A percentile compares a stretch with the other conserved stretches of the same genome.
Conservation (phyloP, 2,329 filamentous ascomycete genomes). For the Tympanopsis confertula region DNA sequence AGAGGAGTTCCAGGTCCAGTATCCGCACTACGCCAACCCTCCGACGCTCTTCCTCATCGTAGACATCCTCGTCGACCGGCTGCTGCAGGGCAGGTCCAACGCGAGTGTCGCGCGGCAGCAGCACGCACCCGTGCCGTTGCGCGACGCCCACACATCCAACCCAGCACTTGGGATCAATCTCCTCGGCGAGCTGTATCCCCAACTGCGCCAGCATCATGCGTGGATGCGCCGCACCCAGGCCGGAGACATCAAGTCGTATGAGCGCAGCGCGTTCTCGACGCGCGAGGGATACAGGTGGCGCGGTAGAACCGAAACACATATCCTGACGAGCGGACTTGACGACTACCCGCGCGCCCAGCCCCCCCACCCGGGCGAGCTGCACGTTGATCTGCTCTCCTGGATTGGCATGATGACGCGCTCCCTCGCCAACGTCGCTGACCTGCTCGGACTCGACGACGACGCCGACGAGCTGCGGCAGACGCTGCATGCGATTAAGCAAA, state of each 20-base stretch:
- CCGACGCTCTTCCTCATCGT: slow-evolving; percentile 88
- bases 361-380: slow-evolving; percentile 87
- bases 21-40: slow-evolving; percentile 94
- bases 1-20: slow-evolving; percentile 82
- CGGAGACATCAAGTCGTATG: slow-evolving; percentile 83
- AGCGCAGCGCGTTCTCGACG: slow-evolving; percentile 72
- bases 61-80: slow-evolving; percentile 70
- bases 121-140: slow-evolving; percentile 31
- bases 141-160: slow-evolving; percentile 56
- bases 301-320: slow-evolving; percentile 74
- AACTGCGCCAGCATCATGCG: slow-evolving; percentile 76
- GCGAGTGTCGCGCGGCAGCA: slow-evolving; percentile 27
- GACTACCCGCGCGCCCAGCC: slow-evolving; percentile 92
- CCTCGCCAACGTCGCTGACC: slow-evolving; percentile 68
- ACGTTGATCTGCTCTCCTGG: slow-evolving; percentile 91
- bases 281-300: slow-evolving; percentile 93
- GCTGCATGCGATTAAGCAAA: slow-evolving; percentile 66
- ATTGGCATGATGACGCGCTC: slow-evolving; percentile 90
- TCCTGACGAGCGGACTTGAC: slow-evolving; percentile 85
- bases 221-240: slow-evolving; percentile 92
- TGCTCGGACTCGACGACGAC: slow-evolving; percentile 68
- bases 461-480: slow-evolving; percentile 59
- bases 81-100: slow-evolving; percentile 44
- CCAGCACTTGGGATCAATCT: slow-evolving; percentile 58
- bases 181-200: slow-evolving; percentile 69